These are phyloP conservation scores for Penicillium sp. DNA, from an alignment of 2,329 filamentous ascomycete species.

Conservation along the genomic window DNA sequence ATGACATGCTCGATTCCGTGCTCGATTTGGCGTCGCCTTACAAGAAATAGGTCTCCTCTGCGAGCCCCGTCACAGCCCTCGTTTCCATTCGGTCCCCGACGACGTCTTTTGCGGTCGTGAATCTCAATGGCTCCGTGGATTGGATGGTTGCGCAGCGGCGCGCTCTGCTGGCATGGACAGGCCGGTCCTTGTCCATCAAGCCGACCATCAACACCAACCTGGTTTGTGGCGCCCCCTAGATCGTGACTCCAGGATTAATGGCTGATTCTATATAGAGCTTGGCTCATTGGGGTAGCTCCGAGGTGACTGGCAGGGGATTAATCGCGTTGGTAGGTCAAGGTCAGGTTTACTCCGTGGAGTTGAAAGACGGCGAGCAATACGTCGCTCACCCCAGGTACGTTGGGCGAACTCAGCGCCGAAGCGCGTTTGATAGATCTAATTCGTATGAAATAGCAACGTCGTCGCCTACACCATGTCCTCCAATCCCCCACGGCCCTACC, in stretches of 20 bases:
- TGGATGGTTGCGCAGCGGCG: slow-evolving; percentile 91
- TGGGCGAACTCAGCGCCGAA: not conserved
- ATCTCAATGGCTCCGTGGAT: slow-evolving; percentile 90
- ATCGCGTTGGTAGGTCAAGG: slow-evolving; percentile 82
- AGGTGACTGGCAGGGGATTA: slow-evolving; percentile 83
- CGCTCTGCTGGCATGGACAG: slow-evolving; percentile 94
- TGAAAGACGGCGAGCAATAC: slow-evolving; percentile 84
- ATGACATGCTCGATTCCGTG: not conserved
- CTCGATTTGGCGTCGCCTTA: slow-evolving; percentile 10
- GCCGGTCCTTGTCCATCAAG: slow-evolving; percentile 75
- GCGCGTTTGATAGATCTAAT: not conserved
- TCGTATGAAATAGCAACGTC: slow-evolving; percentile 64
- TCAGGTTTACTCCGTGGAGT: slow-evolving; percentile 81
- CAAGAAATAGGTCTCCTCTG: slow-evolving; percentile 69
- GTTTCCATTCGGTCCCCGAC: slow-evolving; percentile 84
- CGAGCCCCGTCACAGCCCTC: slow-evolving; percentile 82
- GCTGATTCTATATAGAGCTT: slow-evolving; percentile 57
- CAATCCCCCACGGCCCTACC: slow-evolving; percentile 76
- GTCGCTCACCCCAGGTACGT: slow-evolving; percentile 75
- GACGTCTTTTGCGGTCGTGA: slow-evolving; percentile 83
- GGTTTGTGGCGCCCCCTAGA: slow-evolving; percentile 41
- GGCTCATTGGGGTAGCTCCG: slow-evolving; percentile 88
- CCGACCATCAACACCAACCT: slow-evolving; percentile 75
- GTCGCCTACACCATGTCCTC: slow-evolving; percentile 83
- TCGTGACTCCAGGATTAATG: too few species aligned